Percentiles rank a stretch among this genome's conserved stretches.
phyloP scores from a whole-genome alignment of 2,329 filamentous ascomycete genomes.

The Cladophialophora bantiana region DNA sequence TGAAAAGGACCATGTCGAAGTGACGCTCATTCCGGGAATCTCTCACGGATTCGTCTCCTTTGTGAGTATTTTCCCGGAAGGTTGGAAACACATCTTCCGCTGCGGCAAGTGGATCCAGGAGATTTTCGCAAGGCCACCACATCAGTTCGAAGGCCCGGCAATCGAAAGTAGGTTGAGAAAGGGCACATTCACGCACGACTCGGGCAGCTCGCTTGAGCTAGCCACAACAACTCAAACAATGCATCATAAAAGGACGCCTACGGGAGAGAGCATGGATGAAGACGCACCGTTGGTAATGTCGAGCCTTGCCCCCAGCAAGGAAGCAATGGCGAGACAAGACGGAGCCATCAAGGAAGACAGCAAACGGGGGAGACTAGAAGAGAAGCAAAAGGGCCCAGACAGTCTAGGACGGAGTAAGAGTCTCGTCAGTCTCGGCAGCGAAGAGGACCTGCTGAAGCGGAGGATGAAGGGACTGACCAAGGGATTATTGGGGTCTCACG shows the following conservation, averaged over 20 bases:
- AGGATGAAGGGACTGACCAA: conserved; percentile 63
- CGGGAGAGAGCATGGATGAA: conserved; percentile 64
- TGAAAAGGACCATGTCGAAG: conserved; percentile 78
- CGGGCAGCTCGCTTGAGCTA: conserved; percentile 26
- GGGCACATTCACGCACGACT: conserved; percentile 29
- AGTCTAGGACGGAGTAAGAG: conserved; percentile 51
- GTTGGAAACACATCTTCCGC: conserved; percentile 83
- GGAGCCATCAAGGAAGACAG: neutral
- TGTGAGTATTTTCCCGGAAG: conserved; percentile 83
- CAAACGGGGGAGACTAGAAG: conserved; percentile 24
- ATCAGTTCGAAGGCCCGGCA: conserved; percentile 52
- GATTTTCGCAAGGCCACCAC: conserved; percentile 65
- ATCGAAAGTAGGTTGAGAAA: conserved; percentile 42
- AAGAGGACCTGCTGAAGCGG: conserved; percentile 63
- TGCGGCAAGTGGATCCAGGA: conserved; percentile 83
- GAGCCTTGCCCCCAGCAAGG: conserved; percentile 26
- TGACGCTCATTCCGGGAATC: conserved; percentile 84
- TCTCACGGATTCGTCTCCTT: conserved; percentile 96
- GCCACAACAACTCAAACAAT: conserved; percentile 32
- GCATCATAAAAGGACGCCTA: conserved; percentile 39
- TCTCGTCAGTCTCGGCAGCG: conserved; percentile 61
- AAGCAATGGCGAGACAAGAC: neutral
- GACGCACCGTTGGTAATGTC: conserved; percentile 42
- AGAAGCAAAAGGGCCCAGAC: conserved; percentile 26
- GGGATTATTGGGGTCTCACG: conserved; percentile 55